Evolutionary conservation across 805 yeast genomes (phyloP).

Genomic region (Brettanomyces bruxellensis): DNA sequence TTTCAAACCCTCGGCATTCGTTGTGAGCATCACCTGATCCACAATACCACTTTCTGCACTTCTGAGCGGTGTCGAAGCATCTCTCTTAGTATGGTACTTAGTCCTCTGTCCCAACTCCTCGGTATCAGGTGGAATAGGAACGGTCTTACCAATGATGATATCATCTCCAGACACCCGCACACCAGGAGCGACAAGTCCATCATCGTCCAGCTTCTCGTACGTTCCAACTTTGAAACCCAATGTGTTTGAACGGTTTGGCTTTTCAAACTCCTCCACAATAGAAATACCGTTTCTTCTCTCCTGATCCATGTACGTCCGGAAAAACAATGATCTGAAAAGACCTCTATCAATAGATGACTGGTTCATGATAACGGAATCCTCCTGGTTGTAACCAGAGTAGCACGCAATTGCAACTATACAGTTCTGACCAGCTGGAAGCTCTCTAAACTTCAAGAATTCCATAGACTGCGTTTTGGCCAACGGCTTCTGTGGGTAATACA

Average conservation of each 20-base stretch:
- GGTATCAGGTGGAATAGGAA: slow-evolving; percentile 98
- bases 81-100: slow-evolving; percentile 95
- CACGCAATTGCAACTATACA: slow-evolving; percentile 98
- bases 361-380: slow-evolving; percentile 99
- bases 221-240: slow-evolving; percentile 96
- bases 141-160: slow-evolving; percentile 96
- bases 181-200: slow-evolving; percentile 97
- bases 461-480: slow-evolving; percentile 95
- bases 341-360: slow-evolving; percentile 97
- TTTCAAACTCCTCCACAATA: slow-evolving; percentile 94
- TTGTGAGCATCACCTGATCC: slow-evolving; percentile 92
- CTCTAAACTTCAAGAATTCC: slow-evolving; percentile 96
- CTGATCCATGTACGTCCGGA: slow-evolving; percentile 97
- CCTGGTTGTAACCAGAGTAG: slow-evolving; percentile 98
- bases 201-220: slow-evolving; percentile 95
- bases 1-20: slow-evolving; percentile 96
- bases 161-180: slow-evolving; percentile 98
- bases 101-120: slow-evolving; percentile 99
- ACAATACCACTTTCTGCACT: slow-evolving; percentile 97
- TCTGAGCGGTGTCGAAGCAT: slow-evolving; percentile 95
- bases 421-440: slow-evolving; percentile 97
- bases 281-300: slow-evolving; percentile 98
- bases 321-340: slow-evolving; percentile 87
- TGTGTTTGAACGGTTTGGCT: slow-evolving; percentile 92
- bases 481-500: slow-evolving; percentile 97